Evolutionary conservation across 208 protist species (phyloP), one percentile per base, ranked within the genome.

Genomic region (Crithidia brevicula): DNA sequence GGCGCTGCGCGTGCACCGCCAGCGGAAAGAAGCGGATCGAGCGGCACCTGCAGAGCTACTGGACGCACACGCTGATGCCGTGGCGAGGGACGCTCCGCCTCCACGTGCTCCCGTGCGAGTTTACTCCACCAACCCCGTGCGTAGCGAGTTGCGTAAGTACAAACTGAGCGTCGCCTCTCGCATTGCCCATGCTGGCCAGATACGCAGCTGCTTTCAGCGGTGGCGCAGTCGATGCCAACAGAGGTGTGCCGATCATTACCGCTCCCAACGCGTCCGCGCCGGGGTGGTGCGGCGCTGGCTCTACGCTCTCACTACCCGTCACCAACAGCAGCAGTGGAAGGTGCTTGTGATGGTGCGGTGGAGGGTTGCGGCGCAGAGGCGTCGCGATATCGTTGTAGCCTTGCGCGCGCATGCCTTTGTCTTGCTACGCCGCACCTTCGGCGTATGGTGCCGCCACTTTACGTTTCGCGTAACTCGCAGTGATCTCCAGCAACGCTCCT

Each of bases 111-210:
- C 69, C 10, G 33, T 49, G 31, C 69, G 60, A 30, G 42, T 74
- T 23, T 47, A 34, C 43, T 16, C 31, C 15, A 30, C 58, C 36
- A 33, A 16, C 3, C 30, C 38, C 11, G 4, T 1, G n/a, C 40
- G 16, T 15, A n/a, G 3, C 3, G 69, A 51, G 34, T 45, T 75
- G 1, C 61, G 46, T n/a, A 68, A 69, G 54, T 75, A 69, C 61
- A 68, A 75, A 38, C 5, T 4, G 13, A 59, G 28, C 46, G 36
- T 45, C 3, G 70, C 70, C 3, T 16, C 25, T 0, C 33, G 45
- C 38, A 50, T 75, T 9, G 42, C 70, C 2, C 27, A 60, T 38
- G 61, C 53, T 1, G 47, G 45, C 1, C 42, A 49, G 33, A 46
- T 72, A 15, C 58, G 59, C 25, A 50, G 50, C 11, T 76, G 67